Percentiles rank a stretch among this genome's conserved stretches.
Conservation (phyloP, 805 yeast genomes). For the Pichia deserticola region DNA sequence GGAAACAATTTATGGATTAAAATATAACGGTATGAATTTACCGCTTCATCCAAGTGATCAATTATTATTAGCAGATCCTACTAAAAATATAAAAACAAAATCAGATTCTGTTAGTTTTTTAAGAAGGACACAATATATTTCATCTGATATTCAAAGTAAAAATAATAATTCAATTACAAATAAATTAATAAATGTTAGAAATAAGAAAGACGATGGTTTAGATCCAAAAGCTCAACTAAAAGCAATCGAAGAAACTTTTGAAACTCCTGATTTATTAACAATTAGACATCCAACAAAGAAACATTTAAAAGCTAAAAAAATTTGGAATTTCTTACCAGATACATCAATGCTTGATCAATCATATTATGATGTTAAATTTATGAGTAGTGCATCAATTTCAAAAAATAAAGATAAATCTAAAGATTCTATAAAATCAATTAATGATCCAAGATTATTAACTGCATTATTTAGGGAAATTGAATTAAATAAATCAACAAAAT, state of each 20-base stretch:
- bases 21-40: slow-evolving; percentile 12
- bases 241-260: slow-evolving; percentile 75
- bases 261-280: slow-evolving; percentile 37
- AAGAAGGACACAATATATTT: slow-evolving; percentile 89
- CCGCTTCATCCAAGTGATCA: slow-evolving; percentile 73
- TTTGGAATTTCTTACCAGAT: slow-evolving; percentile 85
- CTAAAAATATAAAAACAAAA: slow-evolving; percentile 36
- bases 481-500: slow-evolving; percentile 54
- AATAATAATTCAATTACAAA: slow-evolving; percentile 18
- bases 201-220: slow-evolving; percentile 29
- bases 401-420: slow-evolving; percentile 29
- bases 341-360: slow-evolving; percentile 82
- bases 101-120: slow-evolving; percentile 45
- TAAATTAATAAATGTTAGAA: slow-evolving; percentile 11
- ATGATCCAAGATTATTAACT: slow-evolving; percentile 37
- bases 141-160: slow-evolving; percentile 39
- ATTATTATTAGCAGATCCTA: slow-evolving; percentile 73
- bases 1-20: slow-evolving; percentile 16
- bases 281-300: slow-evolving; percentile 71
- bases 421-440: slow-evolving; percentile 26
- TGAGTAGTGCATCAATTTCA: slow-evolving; percentile 45
- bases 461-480: slow-evolving; percentile 71
- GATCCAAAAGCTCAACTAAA: slow-evolving; percentile 59
- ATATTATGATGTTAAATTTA: slow-evolving; percentile 56
- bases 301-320: slow-evolving; percentile 60